These are phyloP conservation scores for Pleurotus ostreatus DNA, from an alignment of 768 basidiomycete genomes.

Conservation along the genomic window DNA sequence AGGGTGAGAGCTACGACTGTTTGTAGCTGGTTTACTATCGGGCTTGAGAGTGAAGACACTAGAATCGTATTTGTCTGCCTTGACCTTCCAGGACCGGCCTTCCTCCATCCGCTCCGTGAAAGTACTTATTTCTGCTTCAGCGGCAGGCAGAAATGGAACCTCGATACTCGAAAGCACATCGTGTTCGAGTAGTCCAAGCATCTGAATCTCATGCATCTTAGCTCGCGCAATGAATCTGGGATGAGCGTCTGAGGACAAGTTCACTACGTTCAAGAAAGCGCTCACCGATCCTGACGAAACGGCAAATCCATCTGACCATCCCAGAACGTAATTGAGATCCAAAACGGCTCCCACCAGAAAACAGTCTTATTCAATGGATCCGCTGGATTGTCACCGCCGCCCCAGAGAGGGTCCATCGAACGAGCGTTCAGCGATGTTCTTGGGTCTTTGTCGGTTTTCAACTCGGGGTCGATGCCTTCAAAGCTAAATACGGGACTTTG, in stretches of 20 bases:
- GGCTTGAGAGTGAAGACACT: slow-evolving; percentile 59
- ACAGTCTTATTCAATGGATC: slow-evolving; percentile 40
- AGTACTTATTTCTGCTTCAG: slow-evolving; percentile 26
- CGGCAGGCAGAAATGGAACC: slow-evolving; percentile 68
- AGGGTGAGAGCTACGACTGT: slow-evolving; percentile 33
- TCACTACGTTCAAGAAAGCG: slow-evolving; percentile 5
- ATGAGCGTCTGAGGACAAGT: slow-evolving; percentile 4
- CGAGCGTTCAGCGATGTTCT: slow-evolving; percentile 35
- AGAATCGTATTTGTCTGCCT: slow-evolving; percentile 72
- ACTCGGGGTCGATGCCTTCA: slow-evolving; percentile 56
- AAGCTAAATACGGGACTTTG: slow-evolving; percentile 94
- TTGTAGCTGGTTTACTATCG: slow-evolving; percentile 24
- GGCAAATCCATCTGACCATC: slow-evolving; percentile 85
- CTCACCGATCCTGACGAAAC: slow-evolving; percentile 71
- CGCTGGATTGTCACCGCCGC: slow-evolving; percentile 41
- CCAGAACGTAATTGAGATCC: slow-evolving; percentile 81
- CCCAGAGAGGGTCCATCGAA: slow-evolving; percentile 72
- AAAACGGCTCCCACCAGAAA: slow-evolving; percentile 92
- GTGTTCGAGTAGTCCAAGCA: slow-evolving; percentile 88
- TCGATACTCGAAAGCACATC: slow-evolving; percentile 88
- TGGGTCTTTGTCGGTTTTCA: slow-evolving; percentile 40
- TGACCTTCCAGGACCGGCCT: slow-evolving; percentile 38
- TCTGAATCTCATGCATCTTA: slow-evolving; percentile 97
- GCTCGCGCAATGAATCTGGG: slow-evolving; percentile 86
- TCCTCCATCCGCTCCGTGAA: slow-evolving; percentile 31